Evolutionary conservation across 345 rosid genomes (phyloP).

Genomic region (Rhodomyrtus tomentosa): DNA sequence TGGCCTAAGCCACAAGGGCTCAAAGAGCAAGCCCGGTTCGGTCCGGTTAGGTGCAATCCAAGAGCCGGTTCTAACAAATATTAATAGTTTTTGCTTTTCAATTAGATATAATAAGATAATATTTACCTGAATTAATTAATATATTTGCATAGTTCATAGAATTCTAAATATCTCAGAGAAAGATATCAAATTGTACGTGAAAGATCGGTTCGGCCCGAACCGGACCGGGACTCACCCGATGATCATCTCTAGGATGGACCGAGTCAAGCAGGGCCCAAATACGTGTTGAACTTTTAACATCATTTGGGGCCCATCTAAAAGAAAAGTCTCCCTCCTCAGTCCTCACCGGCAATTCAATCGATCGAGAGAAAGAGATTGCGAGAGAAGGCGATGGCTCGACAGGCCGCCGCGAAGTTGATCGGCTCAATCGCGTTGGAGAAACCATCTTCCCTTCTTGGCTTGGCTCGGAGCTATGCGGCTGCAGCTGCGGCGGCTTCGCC

Average conservation of each 20-base stretch:
- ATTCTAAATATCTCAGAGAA: too few relatives aligned
- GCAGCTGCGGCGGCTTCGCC: conserved; percentile 49
- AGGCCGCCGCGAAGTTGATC: conserved; percentile 26
- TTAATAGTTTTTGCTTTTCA: too few relatives aligned
- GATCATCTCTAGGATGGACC: background rate
- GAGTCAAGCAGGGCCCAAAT: background rate
- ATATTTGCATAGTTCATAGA: too few relatives aligned
- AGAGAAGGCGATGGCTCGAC: conserved; percentile 24
- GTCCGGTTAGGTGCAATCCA: too few relatives aligned
- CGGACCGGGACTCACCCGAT: background rate
- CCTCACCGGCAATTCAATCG: background rate
- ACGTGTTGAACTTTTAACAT: background rate
- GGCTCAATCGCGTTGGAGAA: conserved; percentile 21
- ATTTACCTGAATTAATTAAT: too few relatives aligned
- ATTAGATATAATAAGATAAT: too few relatives aligned
- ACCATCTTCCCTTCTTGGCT: background rate
- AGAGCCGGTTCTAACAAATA: too few relatives aligned
- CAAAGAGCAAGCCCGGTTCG: too few relatives aligned
- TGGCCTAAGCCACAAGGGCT: too few relatives aligned
- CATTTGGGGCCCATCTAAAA: background rate
- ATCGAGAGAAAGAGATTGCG: background rate
- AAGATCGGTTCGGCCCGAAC: background rate
- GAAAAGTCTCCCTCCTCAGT: background rate
- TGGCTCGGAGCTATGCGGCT: conserved; percentile 36
- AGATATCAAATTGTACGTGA: too few relatives aligned